Evolutionary conservation across 768 basidiomycete species (phyloP).

Genomic region (Pleurotus pulmonarius): DNA sequence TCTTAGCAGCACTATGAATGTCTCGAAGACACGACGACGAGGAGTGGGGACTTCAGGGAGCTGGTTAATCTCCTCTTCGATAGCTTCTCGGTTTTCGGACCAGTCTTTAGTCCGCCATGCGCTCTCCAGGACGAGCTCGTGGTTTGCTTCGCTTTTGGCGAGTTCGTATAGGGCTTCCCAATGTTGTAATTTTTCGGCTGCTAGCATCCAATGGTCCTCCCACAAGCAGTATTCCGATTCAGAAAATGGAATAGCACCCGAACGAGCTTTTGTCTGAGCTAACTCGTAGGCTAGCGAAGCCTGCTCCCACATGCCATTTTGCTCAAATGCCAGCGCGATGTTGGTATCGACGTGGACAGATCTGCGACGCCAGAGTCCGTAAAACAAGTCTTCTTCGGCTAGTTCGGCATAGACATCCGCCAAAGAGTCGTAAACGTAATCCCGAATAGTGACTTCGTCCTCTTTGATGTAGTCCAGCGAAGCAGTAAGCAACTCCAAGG

Average conservation of each 20-base stretch:
- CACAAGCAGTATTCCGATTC: conserved; percentile 96
- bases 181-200: conserved; percentile 94
- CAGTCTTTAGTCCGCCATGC: conserved; percentile 95
- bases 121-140: conserved; percentile 90
- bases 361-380: conserved; percentile 92
- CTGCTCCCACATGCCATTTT: conserved; percentile 96
- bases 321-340: conserved; percentile 83
- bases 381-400: conserved; percentile 95
- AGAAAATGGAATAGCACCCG: conserved; percentile 81
- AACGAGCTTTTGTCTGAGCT: conserved; percentile 82
- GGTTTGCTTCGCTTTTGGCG: conserved; percentile 82
- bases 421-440: conserved; percentile 85
- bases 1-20: conserved; percentile 87
- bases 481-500: conserved; percentile 77
- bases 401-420: conserved; percentile 95
- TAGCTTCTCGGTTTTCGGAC: conserved; percentile 69
- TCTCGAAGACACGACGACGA: conserved; percentile 95
- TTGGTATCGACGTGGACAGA: conserved; percentile 90
- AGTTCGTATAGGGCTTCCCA: conserved; percentile 96
- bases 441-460: conserved; percentile 74
- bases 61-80: conserved; percentile 79
- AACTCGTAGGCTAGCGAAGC: conserved; percentile 85
- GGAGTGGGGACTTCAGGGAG: conserved; percentile 89
- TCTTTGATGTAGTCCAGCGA: conserved; percentile 79
- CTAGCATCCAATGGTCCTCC: conserved; percentile 99